phyloP scores from a whole-genome alignment of 257 asterid species.

The Jaltomata sinuosa region DNA sequence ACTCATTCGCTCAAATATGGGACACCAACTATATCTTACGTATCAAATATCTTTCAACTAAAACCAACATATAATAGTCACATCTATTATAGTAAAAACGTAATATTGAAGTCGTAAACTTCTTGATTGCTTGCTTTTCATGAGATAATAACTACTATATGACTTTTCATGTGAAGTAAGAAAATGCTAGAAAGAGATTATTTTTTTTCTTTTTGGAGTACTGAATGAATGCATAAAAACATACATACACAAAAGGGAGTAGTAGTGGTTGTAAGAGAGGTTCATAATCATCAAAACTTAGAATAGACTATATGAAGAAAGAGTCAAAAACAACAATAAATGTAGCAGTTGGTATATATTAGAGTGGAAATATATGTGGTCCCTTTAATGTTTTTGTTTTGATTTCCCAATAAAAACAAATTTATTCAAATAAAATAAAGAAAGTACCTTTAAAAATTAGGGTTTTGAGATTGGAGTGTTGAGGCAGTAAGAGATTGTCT shows the following conservation, averaged over 20 bases:
- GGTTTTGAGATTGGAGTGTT: not conserved
- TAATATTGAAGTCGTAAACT: not conserved
- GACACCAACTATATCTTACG: not conserved
- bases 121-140: not conserved
- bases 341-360: not conserved
- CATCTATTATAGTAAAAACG: not conserved
- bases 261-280: not conserved
- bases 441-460: not conserved
- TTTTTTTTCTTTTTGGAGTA: not conserved
- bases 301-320: constrained; percentile 1
- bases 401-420: not conserved
- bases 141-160: not conserved
- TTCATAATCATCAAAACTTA: not conserved
- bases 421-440: not conserved
- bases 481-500: not conserved
- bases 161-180: not conserved
- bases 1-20: not conserved
- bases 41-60: no score
- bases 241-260: not conserved
- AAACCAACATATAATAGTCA: not conserved
- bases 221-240: not conserved
- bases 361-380: not conserved
- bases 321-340: constrained; percentile 1
- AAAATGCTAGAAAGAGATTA: not conserved
- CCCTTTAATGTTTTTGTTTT: not conserved